Conservation (phyloP, 495 filamentous ascomycete species). For the Hypoxylon fuscum region DNA sequence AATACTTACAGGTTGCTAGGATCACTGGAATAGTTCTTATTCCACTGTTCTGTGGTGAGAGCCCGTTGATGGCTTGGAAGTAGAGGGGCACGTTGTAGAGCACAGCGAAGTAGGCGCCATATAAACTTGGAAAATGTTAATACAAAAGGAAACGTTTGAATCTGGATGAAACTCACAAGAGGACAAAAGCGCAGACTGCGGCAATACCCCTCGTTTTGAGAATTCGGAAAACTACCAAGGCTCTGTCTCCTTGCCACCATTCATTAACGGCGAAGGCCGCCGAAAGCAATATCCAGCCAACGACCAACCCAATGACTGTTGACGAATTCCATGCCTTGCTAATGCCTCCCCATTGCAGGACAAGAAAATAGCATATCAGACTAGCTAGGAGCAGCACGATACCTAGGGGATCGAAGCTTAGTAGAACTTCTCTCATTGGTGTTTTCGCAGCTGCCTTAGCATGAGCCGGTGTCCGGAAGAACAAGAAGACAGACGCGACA, state of each 20-base stretch:
- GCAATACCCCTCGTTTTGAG: constrained; percentile 45
- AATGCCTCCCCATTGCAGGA: constrained; percentile 77
- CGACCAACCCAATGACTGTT: constrained; percentile 69
- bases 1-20: constrained; percentile 59
- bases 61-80: constrained; percentile 79
- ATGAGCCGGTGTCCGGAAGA: constrained; percentile 51
- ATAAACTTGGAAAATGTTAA: constrained; percentile 36
- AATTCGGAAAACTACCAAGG: constrained; percentile 56
- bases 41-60: constrained; percentile 67
- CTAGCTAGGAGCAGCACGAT: constrained; percentile 67
- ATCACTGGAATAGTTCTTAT: constrained; percentile 73
- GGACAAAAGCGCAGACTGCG: constrained; percentile 42
- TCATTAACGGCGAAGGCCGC: constrained; percentile 53
- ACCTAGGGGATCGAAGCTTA: constrained; percentile 66
- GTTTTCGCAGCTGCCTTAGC: constrained; percentile 48
- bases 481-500: constrained; percentile 47
- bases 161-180: constrained; percentile 48
- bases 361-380: constrained; percentile 71
- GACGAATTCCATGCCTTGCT: constrained; percentile 66
- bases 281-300: constrained; percentile 62
- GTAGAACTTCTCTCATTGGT: constrained; percentile 50
- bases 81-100: constrained; percentile 74
- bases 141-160: not conserved
- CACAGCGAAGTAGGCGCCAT: constrained; percentile 40
- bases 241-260: constrained; percentile 48